A percentile compares a stretch with the other conserved stretches of the same genome.
phyloP scores from a whole-genome alignment of 768 basidiomycete genomes.

The Naganishia onofrii region DNA sequence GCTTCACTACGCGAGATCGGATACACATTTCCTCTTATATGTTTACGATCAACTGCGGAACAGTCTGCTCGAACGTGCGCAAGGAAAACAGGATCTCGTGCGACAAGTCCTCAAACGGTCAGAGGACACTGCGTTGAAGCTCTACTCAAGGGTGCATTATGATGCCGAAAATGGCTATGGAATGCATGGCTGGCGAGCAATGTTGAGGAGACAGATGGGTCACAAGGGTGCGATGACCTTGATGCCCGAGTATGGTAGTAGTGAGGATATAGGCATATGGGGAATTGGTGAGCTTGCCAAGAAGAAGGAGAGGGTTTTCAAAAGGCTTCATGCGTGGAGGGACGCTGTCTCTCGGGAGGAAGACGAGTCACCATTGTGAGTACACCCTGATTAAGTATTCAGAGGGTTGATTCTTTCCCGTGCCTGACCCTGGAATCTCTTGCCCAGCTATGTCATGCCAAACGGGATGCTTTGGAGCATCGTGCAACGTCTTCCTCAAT shows the following conservation, averaged over 20 bases:
- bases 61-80: slow-evolving; percentile 61
- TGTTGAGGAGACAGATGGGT: slow-evolving; percentile 75
- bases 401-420: neutral
- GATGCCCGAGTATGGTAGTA: slow-evolving; percentile 30
- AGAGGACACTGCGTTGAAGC: slow-evolving; percentile 69
- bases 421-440: neutral
- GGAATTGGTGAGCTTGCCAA: slow-evolving; percentile 40
- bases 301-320: slow-evolving; percentile 65
- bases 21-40: slow-evolving; percentile 91
- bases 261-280: slow-evolving; percentile 26
- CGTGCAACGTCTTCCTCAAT: slow-evolving; percentile 28
- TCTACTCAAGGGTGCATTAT: slow-evolving; percentile 69
- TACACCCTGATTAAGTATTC: slow-evolving; percentile 44
- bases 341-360: slow-evolving; percentile 73
- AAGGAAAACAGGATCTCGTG: slow-evolving; percentile 57
- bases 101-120: slow-evolving; percentile 69
- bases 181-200: slow-evolving; percentile 69
- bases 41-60: slow-evolving; percentile 89
- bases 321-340: slow-evolving; percentile 74
- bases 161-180: slow-evolving; percentile 67
- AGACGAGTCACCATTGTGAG: slow-evolving; percentile 79
- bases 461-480: slow-evolving; percentile 33
- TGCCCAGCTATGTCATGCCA: slow-evolving; percentile 39
- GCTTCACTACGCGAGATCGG: slow-evolving; percentile 87
- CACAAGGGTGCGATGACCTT: slow-evolving; percentile 53